Conservation (phyloP, 2,329 filamentous ascomycete genomes). For the Aspergillus pseudoviridinutans region DNA sequence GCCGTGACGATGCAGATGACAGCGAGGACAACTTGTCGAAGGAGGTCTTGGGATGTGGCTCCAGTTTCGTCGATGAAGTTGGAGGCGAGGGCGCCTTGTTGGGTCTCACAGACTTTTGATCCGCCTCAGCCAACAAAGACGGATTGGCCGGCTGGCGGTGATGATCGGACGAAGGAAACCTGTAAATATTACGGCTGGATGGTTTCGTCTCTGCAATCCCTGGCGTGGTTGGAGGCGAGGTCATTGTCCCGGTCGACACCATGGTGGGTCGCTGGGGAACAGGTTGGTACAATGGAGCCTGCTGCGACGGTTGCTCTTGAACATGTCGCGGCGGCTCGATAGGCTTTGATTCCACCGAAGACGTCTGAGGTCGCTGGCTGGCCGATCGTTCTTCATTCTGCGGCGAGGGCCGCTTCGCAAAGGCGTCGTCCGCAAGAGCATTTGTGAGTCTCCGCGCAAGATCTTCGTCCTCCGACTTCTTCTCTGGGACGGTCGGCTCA, state of each 20-base stretch:
- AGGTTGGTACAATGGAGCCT: conserved; percentile 35
- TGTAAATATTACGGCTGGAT: conserved; percentile 47
- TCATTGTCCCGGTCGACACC: conserved; percentile 79
- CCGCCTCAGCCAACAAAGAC: conserved; percentile 37
- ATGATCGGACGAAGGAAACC: conserved; percentile 47
- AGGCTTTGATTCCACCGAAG: conserved; percentile 19
- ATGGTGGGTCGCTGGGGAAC: conserved; percentile 50
- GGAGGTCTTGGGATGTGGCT: conserved; percentile 49
- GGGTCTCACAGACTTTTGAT: conserved; percentile 16
- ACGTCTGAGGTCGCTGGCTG: conserved; percentile 22
- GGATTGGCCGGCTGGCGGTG: conserved; percentile 48
- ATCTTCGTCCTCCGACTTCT: conserved; percentile 44
- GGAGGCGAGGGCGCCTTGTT: conserved; percentile 32
- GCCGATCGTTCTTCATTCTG: conserved; percentile 26
- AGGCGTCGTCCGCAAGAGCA: conserved; percentile 79
- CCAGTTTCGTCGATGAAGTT: conserved; percentile 33
- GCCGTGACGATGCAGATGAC: conserved; percentile 56
- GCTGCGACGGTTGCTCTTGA: conserved; percentile 23
- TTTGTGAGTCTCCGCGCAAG: conserved; percentile 67
- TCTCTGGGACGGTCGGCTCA: conserved; percentile 51
- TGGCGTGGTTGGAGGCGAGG: conserved; percentile 49
- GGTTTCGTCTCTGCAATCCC: conserved; percentile 25
- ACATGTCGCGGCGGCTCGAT: conserved; percentile 18
- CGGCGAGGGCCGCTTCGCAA: conserved; percentile 50
- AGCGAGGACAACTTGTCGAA: conserved; percentile 51